Evolutionary conservation across 2,329 filamentous ascomycete genomes (phyloP), one percentile per base, ranked within the genome.

Genomic region (Penicillium sp.): DNA sequence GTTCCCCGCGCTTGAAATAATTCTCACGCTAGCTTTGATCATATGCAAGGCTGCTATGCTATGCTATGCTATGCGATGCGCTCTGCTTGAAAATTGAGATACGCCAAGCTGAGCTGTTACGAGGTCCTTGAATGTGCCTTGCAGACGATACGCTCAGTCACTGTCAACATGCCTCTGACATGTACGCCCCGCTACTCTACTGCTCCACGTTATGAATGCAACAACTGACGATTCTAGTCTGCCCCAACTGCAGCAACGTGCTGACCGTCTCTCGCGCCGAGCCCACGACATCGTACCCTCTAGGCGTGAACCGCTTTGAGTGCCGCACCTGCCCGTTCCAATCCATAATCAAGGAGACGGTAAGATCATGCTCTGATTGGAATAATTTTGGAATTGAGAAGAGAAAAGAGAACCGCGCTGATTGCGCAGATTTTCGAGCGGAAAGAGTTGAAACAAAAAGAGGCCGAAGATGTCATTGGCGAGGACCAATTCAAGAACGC

Each of bases 321-420:
- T 99, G 94, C 78, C 89, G 91, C 58, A 96, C 91, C 57, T 99
- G 94, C 66, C 93, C 94, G 3, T 99, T 96, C 78, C 87, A 95
- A 72, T 91, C 91, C 74, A 79, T 88, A 57, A 87, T 97, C 67
- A 86, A 87, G 63, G 83, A 87, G 66, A 84, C 24, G 28, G 56
- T 58, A 51, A 47, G 56, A 26, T 47, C 4, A 46, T 46, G 33
- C 45, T 18, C 40, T n/a, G n/a, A n/a, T n/a, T n/a, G 16, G 9
- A 21, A n/a, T 20, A 24, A 33, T n/a, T 18, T n/a, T 5, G 40
- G 40, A 3, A 30, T 33, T 12, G 18, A 9, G 12, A 33, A 33
- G 28, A 33, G 23, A 20, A 18, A n/a, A 30, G 20, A 20, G 21
- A 23, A 18, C 9, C 30, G 86, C 45, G 26, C 50, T 52, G 50